These are phyloP conservation scores for Plasmodium ovale DNA, from an alignment of 169 alveolate species.

Conservation along the genomic window DNA sequence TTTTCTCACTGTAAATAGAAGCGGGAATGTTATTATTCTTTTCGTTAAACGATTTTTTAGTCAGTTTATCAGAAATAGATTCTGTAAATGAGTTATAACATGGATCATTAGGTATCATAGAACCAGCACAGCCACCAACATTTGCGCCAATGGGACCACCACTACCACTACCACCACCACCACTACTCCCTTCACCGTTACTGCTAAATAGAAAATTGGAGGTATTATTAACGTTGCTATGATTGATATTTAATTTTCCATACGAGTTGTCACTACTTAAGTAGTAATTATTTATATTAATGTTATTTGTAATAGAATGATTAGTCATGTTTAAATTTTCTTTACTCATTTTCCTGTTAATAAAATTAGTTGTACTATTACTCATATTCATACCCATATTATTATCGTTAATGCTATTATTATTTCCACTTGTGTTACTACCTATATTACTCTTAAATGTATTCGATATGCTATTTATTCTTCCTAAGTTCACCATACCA, in stretches of 20 bases:
- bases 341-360: conserved; percentile 31
- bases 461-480: not conserved
- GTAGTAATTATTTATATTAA: conserved; percentile 26
- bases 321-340: conserved; percentile 22
- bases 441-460: conserved; percentile 1
- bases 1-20: conserved; percentile 39
- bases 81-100: conserved; percentile 25
- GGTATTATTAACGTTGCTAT: conserved; percentile 25
- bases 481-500: not conserved
- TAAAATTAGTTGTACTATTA: conserved; percentile 2
- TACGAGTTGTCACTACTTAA: conserved; percentile 26
- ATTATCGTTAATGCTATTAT: not conserved
- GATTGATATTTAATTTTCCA: conserved; percentile 32
- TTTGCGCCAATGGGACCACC: not conserved
- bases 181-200: not conserved
- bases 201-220: conserved; percentile 17
- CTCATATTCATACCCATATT: not conserved
- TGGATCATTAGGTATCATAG: conserved; percentile 20
- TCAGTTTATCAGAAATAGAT: conserved; percentile 16
- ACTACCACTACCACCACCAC: conserved; percentile 1
- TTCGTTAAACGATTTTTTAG: conserved; percentile 23
- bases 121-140: too few species aligned
- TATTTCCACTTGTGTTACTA: conserved; percentile 3
- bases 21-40: conserved; percentile 13
- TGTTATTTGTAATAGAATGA: conserved; percentile 17